Evolutionary conservation across 2,329 filamentous ascomycete genomes (phyloP), one percentile per base, ranked within the genome.

Genomic region (Microdochium nivale): DNA sequence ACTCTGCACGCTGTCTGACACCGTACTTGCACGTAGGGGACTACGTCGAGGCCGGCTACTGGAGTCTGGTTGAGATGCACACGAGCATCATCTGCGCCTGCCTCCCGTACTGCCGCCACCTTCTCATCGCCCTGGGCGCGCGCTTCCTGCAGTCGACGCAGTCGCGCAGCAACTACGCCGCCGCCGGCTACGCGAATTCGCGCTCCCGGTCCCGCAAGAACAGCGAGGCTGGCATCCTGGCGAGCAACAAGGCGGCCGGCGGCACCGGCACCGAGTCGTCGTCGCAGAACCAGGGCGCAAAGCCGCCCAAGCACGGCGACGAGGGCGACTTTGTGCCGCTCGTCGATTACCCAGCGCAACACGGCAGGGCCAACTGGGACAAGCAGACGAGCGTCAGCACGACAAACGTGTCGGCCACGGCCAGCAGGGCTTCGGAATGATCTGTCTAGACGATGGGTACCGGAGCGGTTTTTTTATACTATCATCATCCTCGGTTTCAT

Each of bases 81-180:
- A 64, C 71, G 2, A 70, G 69, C 25, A 69, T 74, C 50, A 67
- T 74, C n/a, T 73, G 71, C 55, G 68, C 68, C 8, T 72, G 71
- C 59, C 66, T 74, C 58, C 71, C 71, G 1, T 60, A 65, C n/a
- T 55, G 64, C 8, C 63, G 62, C n/a, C 50, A 56, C 13, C 56
- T 65, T 14, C 56, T 65, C 51, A 44, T 57, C 47, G 47, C 30
- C 23, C 47, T 57, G 30, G 55, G 55, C 33, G 54, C 51, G 30
- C 50, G 48, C 47, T 25, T 52, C 11, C 54, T 57, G 5, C 53
- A 54, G 25, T 47, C 52, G 21, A 53, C 33, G 52, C 51, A 52
- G 33, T 27, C 30, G 19, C 48, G 19, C 24, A 48, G 49, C 14
- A 33, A 33, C 24, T 53, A 55, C 49, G 47, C 23, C 27, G 49